These are phyloP conservation scores for Aspergillus japonicus DNA, from an alignment of 2,329 filamentous ascomycete genomes.

Conservation along the genomic window DNA sequence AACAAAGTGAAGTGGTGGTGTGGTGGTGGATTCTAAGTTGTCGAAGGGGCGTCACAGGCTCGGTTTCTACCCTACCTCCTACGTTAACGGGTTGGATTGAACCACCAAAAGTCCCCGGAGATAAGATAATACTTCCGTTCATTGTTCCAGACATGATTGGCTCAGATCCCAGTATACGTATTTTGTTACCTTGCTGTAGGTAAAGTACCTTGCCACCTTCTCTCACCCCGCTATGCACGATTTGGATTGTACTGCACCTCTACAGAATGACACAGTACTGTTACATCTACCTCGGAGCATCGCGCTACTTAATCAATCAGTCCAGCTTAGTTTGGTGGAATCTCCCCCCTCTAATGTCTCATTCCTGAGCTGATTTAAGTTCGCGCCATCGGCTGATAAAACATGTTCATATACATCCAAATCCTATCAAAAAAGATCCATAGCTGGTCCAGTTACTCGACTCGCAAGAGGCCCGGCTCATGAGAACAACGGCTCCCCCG, in stretches of 20 bases:
- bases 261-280: too few species aligned
- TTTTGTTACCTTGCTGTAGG: too few species aligned
- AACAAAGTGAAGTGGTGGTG: background rate
- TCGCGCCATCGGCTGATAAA: background rate
- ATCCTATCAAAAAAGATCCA: constrained; percentile 15
- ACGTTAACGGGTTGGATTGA: background rate
- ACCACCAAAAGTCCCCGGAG: constrained; percentile 18
- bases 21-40: constrained; percentile 4
- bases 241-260: too few species aligned
- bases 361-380: background rate
- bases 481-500: constrained; percentile 34
- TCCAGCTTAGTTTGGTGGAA: too few species aligned
- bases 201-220: too few species aligned
- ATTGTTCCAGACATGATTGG: background rate
- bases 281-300: too few species aligned
- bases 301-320: too few species aligned
- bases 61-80: background rate
- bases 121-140: constrained; percentile 32
- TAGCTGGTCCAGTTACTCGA: background rate
- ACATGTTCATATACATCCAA: constrained; percentile 14
- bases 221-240: background rate
- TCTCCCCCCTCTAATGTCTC: background rate
- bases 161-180: background rate
- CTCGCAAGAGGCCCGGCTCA: constrained; percentile 18
- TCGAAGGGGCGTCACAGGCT: constrained; percentile 14